A percentile compares a stretch with the other conserved stretches of the same genome.
phyloP scores from a whole-genome alignment of 768 basidiomycete species.

The Sarcodon sp. region DNA sequence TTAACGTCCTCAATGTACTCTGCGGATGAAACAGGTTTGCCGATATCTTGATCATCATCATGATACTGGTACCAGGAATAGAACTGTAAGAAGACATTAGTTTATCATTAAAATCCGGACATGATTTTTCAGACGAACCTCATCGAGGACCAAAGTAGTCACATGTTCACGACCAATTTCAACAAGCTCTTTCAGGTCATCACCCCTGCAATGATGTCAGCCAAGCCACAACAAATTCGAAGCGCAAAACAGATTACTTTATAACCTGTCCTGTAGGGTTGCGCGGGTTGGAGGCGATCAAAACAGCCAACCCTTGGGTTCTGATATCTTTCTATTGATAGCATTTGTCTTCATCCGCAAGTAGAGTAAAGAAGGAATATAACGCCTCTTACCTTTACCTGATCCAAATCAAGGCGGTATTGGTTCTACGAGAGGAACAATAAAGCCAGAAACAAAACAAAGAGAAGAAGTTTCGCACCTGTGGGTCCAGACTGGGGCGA shows the following conservation, averaged over 20 bases:
- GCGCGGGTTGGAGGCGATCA: slow-evolving; percentile 88
- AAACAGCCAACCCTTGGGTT: slow-evolving; percentile 73
- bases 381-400: slow-evolving; percentile 43
- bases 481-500: slow-evolving; percentile 29
- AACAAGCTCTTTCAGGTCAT: slow-evolving; percentile 75
- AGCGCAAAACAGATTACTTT: slow-evolving; percentile 25
- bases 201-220: slow-evolving; percentile 32
- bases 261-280: slow-evolving; percentile 93
- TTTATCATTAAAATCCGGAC: background rate
- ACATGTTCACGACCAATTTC: slow-evolving; percentile 50
- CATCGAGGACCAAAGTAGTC: slow-evolving; percentile 77
- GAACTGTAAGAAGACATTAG: slow-evolving; percentile 36
- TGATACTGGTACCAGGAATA: slow-evolving; percentile 95
- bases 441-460: slow-evolving; percentile 5
- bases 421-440: slow-evolving; percentile 23
- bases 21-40: slow-evolving; percentile 73
- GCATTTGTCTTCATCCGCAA: background rate
- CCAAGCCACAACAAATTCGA: background rate
- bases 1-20: slow-evolving; percentile 82
- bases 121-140: slow-evolving; percentile 28
- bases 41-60: slow-evolving; percentile 59
- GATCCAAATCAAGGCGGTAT: slow-evolving; percentile 69
- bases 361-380: background rate
- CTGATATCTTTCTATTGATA: slow-evolving; percentile 54
- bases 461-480: slow-evolving; percentile 14